phyloP scores from a whole-genome alignment of 75 land plant species.

The Larix kaempferi region DNA sequence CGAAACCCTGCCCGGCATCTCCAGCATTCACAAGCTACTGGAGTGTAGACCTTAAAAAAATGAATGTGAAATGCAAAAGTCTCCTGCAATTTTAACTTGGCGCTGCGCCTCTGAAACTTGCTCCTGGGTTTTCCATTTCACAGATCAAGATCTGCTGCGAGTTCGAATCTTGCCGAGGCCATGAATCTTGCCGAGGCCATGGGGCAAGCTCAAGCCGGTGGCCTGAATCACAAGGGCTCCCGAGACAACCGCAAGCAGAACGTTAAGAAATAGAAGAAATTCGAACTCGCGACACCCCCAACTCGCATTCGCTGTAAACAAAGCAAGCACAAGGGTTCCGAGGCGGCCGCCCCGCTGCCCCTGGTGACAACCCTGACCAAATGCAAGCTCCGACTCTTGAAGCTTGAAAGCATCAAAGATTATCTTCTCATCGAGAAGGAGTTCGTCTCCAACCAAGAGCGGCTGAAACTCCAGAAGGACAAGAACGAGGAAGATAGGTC shows the following conservation, averaged over 20 bases:
- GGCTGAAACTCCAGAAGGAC: constrained; percentile 82
- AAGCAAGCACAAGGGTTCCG: constrained; percentile 87
- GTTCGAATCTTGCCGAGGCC: too few species aligned
- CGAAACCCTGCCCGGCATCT: too few species aligned
- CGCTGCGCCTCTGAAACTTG: too few species aligned
- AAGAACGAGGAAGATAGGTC: constrained; percentile 87
- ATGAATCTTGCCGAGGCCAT: too few species aligned
- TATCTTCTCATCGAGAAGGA: constrained; percentile 91
- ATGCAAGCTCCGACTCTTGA: constrained; percentile 82
- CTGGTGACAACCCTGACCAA: constrained; percentile 73
- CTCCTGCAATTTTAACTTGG: too few species aligned
- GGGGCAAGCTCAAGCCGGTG: too few species aligned
- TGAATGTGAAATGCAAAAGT: too few species aligned
- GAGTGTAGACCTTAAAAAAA: too few species aligned
- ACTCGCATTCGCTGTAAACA: constrained; percentile 79
- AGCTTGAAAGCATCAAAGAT: constrained; percentile 84
- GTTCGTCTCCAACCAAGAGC: constrained; percentile 80
- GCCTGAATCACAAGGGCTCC: too few species aligned
- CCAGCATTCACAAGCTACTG: too few species aligned
- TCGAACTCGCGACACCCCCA: constrained; percentile 82
- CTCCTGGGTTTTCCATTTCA: too few species aligned
- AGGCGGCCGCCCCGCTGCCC: constrained; percentile 80
- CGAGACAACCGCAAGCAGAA: constrained; percentile 64
- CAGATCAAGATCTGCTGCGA: too few species aligned
- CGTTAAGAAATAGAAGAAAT: constrained; percentile 79